A percentile compares a stretch with the other conserved stretches of the same genome.
These are phyloP conservation scores for Pseudocercospora musae DNA, from an alignment of 2,329 filamentous ascomycete species.

Conservation along the genomic window DNA sequence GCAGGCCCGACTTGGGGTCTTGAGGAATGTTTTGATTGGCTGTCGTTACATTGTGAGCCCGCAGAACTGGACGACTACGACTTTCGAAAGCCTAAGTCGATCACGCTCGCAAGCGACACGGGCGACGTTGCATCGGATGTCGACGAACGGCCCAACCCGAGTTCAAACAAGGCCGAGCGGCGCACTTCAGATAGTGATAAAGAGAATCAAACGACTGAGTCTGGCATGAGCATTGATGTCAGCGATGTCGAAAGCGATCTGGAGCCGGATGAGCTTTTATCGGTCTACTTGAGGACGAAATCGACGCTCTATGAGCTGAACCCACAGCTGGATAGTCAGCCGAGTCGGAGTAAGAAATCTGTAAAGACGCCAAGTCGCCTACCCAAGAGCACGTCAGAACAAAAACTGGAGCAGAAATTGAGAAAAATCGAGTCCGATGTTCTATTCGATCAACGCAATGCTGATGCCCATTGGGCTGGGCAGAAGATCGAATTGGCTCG, in stretches of 20 bases:
- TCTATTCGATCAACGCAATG: slow-evolving; percentile 48
- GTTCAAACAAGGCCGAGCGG: slow-evolving; percentile 8
- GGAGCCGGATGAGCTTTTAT: slow-evolving; percentile 54
- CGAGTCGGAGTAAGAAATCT: slow-evolving; percentile 48
- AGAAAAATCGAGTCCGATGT: slow-evolving; percentile 67
- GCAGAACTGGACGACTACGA: slow-evolving; percentile 36
- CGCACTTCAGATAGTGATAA: slow-evolving; percentile 2
- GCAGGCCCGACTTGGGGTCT: slow-evolving; percentile 67
- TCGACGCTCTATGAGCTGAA: slow-evolving; percentile 48
- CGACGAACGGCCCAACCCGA: neutral
- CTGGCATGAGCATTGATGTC: slow-evolving; percentile 37
- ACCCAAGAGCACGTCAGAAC: slow-evolving; percentile 47
- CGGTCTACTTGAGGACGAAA: slow-evolving; percentile 74
- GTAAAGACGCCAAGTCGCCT: slow-evolving; percentile 42
- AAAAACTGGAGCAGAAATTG: slow-evolving; percentile 70
- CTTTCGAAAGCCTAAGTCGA: slow-evolving; percentile 26
- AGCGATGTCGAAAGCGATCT: slow-evolving; percentile 51
- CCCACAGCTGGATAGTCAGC: slow-evolving; percentile 51
- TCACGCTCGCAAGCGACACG: slow-evolving; percentile 1
- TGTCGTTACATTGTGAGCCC: slow-evolving; percentile 68
- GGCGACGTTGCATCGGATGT: slow-evolving; percentile 7
- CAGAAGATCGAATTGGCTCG: slow-evolving; percentile 43
- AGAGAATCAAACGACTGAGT: neutral
- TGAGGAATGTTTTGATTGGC: slow-evolving; percentile 84
- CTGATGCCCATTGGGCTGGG: slow-evolving; percentile 46